A percentile compares a stretch with the other conserved stretches of the same genome.
These are phyloP conservation scores for Pterocarpus santalinus DNA, from an alignment of 306 rosid species.

Conservation along the genomic window DNA sequence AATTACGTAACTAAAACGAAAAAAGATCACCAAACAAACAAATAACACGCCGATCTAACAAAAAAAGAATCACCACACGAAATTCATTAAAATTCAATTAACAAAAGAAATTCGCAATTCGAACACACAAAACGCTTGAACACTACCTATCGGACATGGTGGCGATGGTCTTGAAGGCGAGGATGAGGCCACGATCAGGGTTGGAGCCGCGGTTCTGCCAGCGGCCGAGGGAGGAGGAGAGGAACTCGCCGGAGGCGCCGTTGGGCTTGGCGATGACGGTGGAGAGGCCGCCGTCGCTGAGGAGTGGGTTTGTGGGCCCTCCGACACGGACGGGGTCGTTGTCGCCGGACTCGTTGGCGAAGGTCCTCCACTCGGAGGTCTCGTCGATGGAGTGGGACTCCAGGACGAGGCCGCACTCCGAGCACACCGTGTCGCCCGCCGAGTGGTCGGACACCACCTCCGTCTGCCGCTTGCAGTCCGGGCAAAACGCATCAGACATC, in stretches of 20 bases:
- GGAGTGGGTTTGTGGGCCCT: conserved; percentile 85
- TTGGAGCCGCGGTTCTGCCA: conserved; percentile 99
- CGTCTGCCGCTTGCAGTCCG: conserved; percentile 91
- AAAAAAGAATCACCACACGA: background rate
- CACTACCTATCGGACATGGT: conserved; percentile 93
- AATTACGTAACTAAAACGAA: too few relatives aligned
- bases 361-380: conserved; percentile 92
- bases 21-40: too few relatives aligned
- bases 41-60: background rate
- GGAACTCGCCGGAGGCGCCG: conserved; percentile 81
- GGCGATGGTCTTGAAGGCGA: conserved; percentile 90
- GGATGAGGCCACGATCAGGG: conserved; percentile 88
- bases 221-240: conserved; percentile 87
- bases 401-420: conserved; percentile 92
- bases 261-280: conserved; percentile 92
- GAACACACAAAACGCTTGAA: background rate
- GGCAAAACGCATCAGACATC: conserved; percentile 90
- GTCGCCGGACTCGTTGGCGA: conserved; percentile 95
- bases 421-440: conserved; percentile 91
- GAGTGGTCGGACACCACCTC: conserved; percentile 96
- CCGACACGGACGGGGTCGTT: conserved; percentile 98
- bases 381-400: conserved; percentile 97
- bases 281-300: conserved; percentile 88
- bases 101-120: background rate
- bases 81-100: background rate